Conservation (phyloP, 192 early-diverging fungal genomes). For the Rhizophagus clarus region DNA sequence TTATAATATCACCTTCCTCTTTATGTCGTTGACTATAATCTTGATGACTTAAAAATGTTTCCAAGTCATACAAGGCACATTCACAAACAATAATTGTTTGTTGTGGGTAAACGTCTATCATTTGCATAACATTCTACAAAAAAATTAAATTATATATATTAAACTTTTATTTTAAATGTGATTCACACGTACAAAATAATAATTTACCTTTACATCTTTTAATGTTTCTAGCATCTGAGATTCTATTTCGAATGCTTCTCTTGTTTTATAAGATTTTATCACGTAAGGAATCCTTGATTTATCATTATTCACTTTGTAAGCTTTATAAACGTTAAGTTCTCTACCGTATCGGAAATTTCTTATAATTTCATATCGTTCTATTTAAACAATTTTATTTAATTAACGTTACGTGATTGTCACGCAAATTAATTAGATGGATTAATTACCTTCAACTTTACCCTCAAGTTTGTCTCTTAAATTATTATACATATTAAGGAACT, state of each 20-base stretch:
- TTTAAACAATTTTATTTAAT: too few relatives aligned
- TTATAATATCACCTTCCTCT: background rate
- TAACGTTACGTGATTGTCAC: too few relatives aligned
- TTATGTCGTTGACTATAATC: background rate
- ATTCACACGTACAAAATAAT: background rate
- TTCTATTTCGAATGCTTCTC: background rate
- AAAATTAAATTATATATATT: background rate
- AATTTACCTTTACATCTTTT: background rate
- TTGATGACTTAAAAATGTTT: background rate
- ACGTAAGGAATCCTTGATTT: background rate
- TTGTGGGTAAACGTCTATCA: background rate
- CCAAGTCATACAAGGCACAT: background rate
- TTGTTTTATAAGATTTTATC: background rate
- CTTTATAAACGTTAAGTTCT: background rate
- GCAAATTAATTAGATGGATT: too few relatives aligned
- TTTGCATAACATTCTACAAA: background rate
- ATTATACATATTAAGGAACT: too few relatives aligned
- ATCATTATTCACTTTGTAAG: background rate
- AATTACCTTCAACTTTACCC: too few relatives aligned
- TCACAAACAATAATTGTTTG: background rate
- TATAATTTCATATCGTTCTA: background rate
- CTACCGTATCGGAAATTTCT: background rate
- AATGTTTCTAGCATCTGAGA: background rate
- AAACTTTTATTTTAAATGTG: too few relatives aligned
- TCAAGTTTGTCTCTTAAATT: too few relatives aligned